These are phyloP conservation scores for Suhomyces panamericanus DNA, from an alignment of 1,139 yeast genomes.

Conservation along the genomic window DNA sequence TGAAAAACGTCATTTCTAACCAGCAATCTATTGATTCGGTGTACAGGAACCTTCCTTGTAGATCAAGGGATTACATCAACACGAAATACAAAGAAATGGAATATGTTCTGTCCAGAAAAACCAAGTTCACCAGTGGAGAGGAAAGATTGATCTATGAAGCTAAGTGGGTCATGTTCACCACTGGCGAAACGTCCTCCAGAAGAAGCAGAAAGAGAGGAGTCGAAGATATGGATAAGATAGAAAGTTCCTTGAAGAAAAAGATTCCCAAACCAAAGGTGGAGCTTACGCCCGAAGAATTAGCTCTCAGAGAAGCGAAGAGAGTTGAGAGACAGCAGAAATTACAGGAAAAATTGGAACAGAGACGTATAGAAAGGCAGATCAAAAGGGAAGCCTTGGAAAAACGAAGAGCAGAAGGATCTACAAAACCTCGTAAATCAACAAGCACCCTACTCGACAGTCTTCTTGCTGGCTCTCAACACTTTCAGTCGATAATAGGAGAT, in stretches of 20 bases:
- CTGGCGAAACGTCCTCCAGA: conserved; percentile 16
- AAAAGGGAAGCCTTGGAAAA: neutral
- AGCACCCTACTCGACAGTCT: conserved; percentile 5
- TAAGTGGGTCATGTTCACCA: conserved; percentile 34
- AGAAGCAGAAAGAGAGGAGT: conserved; percentile 12
- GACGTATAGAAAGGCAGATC: neutral
- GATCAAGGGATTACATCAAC: conserved; percentile 21
- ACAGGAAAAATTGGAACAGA: conserved; percentile 13
- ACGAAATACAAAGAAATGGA: conserved; percentile 21
- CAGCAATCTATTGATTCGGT: conserved; percentile 3
- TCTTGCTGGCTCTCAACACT: conserved; percentile 27
- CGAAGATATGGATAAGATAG: conserved; percentile 7
- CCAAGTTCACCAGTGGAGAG: conserved; percentile 27
- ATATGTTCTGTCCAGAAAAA: conserved; percentile 27
- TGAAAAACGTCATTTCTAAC: conserved; percentile 8
- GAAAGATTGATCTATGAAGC: conserved; percentile 42
- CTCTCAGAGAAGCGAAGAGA: conserved; percentile 3
- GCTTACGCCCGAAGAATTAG: conserved; percentile 9
- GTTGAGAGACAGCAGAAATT: conserved; percentile 6
- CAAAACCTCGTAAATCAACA: conserved; percentile 1
- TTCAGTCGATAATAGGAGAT: conserved; percentile 43
- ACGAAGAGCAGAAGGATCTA: conserved; percentile 1
- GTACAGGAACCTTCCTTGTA: conserved; percentile 13
- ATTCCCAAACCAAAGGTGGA: conserved; percentile 4
- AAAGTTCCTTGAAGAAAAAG: neutral